phyloP scores from a whole-genome alignment of 768 basidiomycete species.

The Suillus variegatus region DNA sequence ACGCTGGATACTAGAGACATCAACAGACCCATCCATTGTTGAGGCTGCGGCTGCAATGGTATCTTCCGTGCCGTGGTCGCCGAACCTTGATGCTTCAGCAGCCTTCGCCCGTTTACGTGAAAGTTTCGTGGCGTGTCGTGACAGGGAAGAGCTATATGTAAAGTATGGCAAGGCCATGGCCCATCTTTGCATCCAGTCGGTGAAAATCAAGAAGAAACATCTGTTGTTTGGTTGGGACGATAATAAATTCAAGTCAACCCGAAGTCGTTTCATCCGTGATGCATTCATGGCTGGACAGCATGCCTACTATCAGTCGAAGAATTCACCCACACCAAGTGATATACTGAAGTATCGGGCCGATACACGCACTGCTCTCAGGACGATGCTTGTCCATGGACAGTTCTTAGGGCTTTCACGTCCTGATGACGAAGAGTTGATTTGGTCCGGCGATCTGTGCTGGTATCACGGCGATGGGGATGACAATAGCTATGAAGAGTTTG shows the following conservation, averaged over 20 bases:
- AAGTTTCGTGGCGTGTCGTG: not conserved
- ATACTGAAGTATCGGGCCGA: not conserved
- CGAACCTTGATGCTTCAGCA: not conserved
- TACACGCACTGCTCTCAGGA: not conserved
- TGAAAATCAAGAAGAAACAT: not conserved
- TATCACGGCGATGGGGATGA: not conserved
- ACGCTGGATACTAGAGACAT: not conserved
- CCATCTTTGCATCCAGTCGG: not conserved
- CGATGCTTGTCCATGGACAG: not conserved
- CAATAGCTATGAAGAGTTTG: not conserved
- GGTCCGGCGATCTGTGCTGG: not conserved
- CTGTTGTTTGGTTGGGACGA: not conserved
- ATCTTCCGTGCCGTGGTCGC: not conserved
- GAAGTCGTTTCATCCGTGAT: not conserved
- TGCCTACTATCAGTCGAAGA: not conserved
- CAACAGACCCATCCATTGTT: not conserved
- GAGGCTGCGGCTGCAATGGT: not conserved
- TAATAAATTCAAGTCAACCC: not conserved
- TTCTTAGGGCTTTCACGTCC: not conserved
- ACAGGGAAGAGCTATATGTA: not conserved
- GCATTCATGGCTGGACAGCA: not conserved
- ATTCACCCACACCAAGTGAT: not conserved
- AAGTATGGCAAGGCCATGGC: not conserved
- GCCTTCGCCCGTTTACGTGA: not conserved
- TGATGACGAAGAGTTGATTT: not conserved